These are phyloP conservation scores for Scutellaria minor DNA, from an alignment of 257 asterid genomes.

Conservation along the genomic window DNA sequence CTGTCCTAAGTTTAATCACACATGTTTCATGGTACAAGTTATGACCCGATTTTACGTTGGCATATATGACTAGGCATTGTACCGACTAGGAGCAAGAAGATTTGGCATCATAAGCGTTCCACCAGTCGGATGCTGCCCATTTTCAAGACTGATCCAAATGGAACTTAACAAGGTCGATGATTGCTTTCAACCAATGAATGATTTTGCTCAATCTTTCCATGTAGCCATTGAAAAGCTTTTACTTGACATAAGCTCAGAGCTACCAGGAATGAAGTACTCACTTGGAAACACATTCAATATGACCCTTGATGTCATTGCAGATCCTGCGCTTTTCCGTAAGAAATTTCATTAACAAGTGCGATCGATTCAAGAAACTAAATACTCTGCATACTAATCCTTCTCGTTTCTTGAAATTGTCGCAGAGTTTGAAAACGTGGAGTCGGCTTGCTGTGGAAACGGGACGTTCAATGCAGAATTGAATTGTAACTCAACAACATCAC, in stretches of 20 bases:
- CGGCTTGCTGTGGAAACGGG: constrained; percentile 69
- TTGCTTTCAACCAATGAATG: constrained; percentile 45
- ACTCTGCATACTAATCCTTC: not conserved
- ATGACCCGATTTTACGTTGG: not conserved
- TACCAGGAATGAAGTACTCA: constrained; percentile 51
- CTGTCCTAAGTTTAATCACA: not conserved
- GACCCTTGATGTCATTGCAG: constrained; percentile 48
- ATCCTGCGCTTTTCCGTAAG: constrained; percentile 40
- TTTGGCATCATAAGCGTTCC: constrained; percentile 57
- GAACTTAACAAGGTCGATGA: constrained; percentile 26
- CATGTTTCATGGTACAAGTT: not conserved
- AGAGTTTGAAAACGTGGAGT: constrained; percentile 42
- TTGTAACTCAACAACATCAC: constrained; percentile 43
- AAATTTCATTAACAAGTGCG: not conserved
- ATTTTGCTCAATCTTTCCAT: constrained; percentile 48
- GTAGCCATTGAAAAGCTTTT: constrained; percentile 38
- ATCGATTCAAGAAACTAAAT: no score
- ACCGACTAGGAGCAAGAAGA: constrained; percentile 66
- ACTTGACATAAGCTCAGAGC: constrained; percentile 41
- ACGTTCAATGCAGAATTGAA: constrained; percentile 38
- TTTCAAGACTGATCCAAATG: constrained; percentile 38
- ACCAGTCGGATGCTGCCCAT: constrained; percentile 58
- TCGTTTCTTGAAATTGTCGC: not conserved
- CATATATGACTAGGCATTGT: constrained; percentile 39
- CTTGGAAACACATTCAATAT: constrained; percentile 55